Evolutionary conservation across 257 asterid species (phyloP).

Genomic region (Eucommia ulmoides): DNA sequence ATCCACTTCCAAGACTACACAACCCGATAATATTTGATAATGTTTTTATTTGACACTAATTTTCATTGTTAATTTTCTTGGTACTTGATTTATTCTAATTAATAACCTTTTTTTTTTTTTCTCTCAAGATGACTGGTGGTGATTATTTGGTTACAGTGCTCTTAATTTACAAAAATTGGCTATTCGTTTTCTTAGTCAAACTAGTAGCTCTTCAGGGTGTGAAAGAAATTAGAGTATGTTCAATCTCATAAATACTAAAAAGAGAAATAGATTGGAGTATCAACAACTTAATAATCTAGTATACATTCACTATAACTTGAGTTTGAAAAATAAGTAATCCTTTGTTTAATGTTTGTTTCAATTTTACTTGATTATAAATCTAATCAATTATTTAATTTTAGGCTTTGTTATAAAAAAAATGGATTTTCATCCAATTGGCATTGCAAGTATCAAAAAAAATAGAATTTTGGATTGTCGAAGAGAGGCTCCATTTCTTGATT

Average conservation of each 20-base stretch:
- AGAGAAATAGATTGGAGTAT: not conserved
- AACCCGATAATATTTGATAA: not conserved
- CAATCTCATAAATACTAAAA: no score
- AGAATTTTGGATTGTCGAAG: not conserved
- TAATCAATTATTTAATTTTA: no score
- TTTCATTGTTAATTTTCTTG: not conserved
- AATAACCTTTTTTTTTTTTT: not conserved
- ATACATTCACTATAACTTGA: not conserved
- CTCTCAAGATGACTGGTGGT: not conserved
- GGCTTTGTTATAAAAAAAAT: not conserved
- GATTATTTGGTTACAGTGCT: not conserved
- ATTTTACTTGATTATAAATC: not conserved
- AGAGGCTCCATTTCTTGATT: not conserved
- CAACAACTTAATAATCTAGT: not conserved
- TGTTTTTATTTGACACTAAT: no score
- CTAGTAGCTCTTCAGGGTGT: no score
- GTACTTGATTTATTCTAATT: not conserved
- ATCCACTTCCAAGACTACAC: not conserved
- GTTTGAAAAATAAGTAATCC: not conserved
- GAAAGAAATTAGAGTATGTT: no score
- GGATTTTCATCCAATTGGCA: not conserved
- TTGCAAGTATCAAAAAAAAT: not conserved
- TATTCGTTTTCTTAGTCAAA: not conserved
- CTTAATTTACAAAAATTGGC: not conserved
- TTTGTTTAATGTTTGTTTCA: not conserved